Base-by-base conservation (phyloP, 1,284 basidiomycete species). In the Melampsora americana region DNA sequence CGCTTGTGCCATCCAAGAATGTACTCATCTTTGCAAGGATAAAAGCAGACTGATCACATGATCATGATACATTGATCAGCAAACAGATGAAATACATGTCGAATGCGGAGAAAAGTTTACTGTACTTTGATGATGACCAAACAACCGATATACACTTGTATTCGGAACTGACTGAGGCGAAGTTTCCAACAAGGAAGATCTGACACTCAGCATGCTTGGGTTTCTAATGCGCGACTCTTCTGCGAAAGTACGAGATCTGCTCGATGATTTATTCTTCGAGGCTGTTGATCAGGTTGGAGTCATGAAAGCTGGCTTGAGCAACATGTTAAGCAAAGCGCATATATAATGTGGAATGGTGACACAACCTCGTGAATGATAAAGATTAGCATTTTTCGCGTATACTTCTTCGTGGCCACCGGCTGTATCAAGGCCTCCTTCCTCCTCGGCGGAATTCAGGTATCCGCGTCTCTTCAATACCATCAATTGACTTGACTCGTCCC, bases 81-180 rank as follows among this genome's bases (percentile, higher is more conserved):
- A 42, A 42, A 42, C 3, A 35, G 9, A 35, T 35, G 35, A 4
- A 3, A 42, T 42, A 14, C 12, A 11, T 42, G 14, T 42, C 42
- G 14, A 12, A 42, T 14, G 14, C 9, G 42, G 42, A 42, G 9
- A 14, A 14, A 42, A 42, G 14, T 42, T 14, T 20, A 23, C 53
- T 20, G 53, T n/a, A 59, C 53, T 28, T 59, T 59, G 23, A 59
- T 59, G 53, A 59, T 59, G 12, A 59, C 53, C 53, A 59, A 59
- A 59, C n/a, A 23, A 23, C n/a, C 53, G n/a, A 59, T 28, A 59
- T 28, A 59, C 9, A 59, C 28, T 59, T 59, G 53, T 18, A 23
- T 59, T 59, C 28, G 53, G n/a, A 28, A 59, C 6, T 59, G 53
- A 28, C 53, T n/a, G 53, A 59, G 53, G 53, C n/a, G 53, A 26